Evolutionary conservation across 345 rosid genomes (phyloP).

Genomic region (Citropsis articulata): DNA sequence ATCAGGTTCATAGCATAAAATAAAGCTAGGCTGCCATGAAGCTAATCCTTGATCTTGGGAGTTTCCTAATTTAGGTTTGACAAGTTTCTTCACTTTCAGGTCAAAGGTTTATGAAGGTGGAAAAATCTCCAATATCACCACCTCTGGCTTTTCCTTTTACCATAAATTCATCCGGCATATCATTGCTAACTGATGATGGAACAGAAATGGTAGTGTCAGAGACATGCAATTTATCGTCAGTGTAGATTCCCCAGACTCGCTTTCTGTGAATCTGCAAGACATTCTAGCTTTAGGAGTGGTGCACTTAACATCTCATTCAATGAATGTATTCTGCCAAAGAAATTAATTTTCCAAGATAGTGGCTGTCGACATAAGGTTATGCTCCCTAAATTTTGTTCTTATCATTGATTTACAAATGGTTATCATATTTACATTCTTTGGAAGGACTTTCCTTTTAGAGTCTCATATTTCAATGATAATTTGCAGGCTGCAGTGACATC

Average conservation of each 20-base stretch:
- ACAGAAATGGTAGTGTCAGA: slow-evolving; percentile 57
- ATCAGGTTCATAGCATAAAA: slow-evolving; percentile 42
- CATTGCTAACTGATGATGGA: slow-evolving; percentile 56
- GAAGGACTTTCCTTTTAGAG: not conserved
- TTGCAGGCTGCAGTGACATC: slow-evolving; percentile 47
- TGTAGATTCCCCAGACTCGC: slow-evolving; percentile 29
- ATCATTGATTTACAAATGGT: not conserved
- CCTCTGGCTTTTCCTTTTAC: slow-evolving; percentile 71
- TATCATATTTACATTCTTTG: not conserved
- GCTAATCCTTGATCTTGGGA: not conserved
- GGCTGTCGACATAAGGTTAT: not conserved
- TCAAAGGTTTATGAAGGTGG: slow-evolving; percentile 70
- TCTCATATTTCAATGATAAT: slow-evolving; percentile 13
- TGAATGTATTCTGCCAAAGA: not conserved
- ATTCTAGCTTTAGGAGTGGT: not conserved
- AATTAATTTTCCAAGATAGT: not conserved
- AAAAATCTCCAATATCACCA: slow-evolving; percentile 81
- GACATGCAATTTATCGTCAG: slow-evolving; percentile 48
- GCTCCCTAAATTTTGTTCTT: not conserved
- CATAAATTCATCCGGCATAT: slow-evolving; percentile 65
- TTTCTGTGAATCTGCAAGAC: not conserved
- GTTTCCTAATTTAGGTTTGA: slow-evolving; percentile 1
- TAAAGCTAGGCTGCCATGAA: not conserved
- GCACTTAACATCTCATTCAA: not conserved
- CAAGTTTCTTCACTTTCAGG: slow-evolving; percentile 41